Evolutionary conservation across 805 yeast species (phyloP).

Genomic region (Saccharomyces mikatae): DNA sequence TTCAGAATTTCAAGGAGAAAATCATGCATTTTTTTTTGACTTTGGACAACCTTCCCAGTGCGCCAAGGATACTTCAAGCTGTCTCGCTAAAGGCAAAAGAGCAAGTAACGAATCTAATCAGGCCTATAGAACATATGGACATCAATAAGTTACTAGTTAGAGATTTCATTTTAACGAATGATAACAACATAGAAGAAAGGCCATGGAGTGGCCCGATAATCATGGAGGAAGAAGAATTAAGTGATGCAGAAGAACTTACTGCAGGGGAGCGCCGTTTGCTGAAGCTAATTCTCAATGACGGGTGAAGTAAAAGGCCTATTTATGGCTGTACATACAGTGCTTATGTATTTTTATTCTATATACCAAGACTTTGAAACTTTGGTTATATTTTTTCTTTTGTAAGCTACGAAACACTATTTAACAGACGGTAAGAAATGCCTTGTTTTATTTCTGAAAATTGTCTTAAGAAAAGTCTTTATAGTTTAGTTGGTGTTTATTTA

Average conservation of each 20-base stretch:
- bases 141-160: constrained; percentile 6
- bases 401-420: not conserved
- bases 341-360: not conserved
- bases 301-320: not conserved
- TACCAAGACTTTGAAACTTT: not conserved
- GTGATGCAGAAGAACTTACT: constrained; percentile 24
- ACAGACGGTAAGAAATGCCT: not conserved
- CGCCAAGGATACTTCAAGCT: constrained; percentile 11
- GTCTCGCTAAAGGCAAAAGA: constrained; percentile 11
- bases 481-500: not conserved
- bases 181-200: constrained; percentile 11
- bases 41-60: constrained; percentile 5
- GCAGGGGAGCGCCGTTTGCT: not conserved
- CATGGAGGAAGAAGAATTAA: constrained; percentile 27
- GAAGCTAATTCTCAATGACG: not conserved
- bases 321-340: not conserved
- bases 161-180: constrained; percentile 27
- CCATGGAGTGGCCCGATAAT: constrained; percentile 26
- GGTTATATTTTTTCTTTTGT: not conserved
- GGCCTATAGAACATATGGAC: constrained; percentile 7
- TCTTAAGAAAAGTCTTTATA: not conserved
- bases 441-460: not conserved
- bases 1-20: constrained; percentile 5
- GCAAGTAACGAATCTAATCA: constrained; percentile 4
- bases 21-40: constrained; percentile 11